Percentiles rank a stretch among this genome's conserved stretches.
Evolutionary conservation across 139 green algal species (phyloP).

Genomic region (Volvox reticuliferus): DNA sequence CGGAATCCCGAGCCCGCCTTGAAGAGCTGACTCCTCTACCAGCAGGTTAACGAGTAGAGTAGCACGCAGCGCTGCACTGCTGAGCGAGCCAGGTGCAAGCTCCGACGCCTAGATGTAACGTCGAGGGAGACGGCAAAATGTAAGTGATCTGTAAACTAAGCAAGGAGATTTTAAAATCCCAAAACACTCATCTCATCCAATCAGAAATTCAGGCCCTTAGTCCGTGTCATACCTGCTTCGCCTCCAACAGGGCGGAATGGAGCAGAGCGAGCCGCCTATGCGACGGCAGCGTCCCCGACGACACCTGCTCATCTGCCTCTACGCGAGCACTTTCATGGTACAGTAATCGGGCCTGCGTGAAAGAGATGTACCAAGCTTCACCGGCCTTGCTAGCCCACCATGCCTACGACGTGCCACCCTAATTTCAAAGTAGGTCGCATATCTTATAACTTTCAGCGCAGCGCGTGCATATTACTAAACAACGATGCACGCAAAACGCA

Average conservation of each 20-base stretch:
- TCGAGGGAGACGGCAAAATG: background rate
- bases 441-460: background rate
- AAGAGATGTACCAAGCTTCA: background rate
- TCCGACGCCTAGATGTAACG: constrained; percentile 53
- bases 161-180: background rate
- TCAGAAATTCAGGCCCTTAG: background rate
- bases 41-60: constrained; percentile 76
- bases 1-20: constrained; percentile 8
- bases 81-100: constrained; percentile 65
- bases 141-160: background rate
- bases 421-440: background rate
- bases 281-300: constrained; percentile 29
- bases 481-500: background rate
- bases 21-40: constrained; percentile 65
- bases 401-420: background rate
- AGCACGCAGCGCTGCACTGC: constrained; percentile 64
- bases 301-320: constrained; percentile 38
- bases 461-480: background rate
- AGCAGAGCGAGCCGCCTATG: constrained; percentile 66
- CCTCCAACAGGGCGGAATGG: constrained; percentile 56
- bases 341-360: constrained; percentile 67
- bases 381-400: background rate
- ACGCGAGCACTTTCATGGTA: constrained; percentile 75
- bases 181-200: background rate
- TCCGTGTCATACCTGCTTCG: constrained; percentile 17